These are phyloP conservation scores for Lagenidium sp. DNA, from an alignment of 352 stramenopile species.

Conservation along the genomic window DNA sequence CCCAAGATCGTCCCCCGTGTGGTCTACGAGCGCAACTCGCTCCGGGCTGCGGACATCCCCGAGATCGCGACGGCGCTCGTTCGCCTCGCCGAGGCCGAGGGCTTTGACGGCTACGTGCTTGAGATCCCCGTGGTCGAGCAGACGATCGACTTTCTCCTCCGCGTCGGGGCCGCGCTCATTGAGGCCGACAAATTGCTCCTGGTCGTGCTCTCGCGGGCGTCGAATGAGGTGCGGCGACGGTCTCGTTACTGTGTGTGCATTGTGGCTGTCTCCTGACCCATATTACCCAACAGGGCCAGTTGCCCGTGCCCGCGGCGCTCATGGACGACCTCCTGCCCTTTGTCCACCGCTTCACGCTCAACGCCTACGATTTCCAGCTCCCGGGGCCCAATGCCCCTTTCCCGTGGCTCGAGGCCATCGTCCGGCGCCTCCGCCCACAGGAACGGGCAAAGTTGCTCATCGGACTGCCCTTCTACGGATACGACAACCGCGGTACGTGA, in stretches of 20 bases:
- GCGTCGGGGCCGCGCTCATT: conserved; percentile 39
- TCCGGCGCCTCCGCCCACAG: conserved; percentile 31
- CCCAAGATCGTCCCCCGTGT: conserved; percentile 64
- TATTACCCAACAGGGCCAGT: conserved; percentile 37
- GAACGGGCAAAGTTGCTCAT: conserved; percentile 56
- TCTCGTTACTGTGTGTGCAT: too few species aligned
- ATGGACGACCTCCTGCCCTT: conserved; percentile 41
- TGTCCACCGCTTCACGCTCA: conserved; percentile 77
- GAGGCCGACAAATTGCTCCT: conserved; percentile 44
- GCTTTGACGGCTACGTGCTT: conserved; percentile 69
- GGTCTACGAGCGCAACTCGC: conserved; percentile 67
- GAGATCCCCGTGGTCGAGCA: conserved; percentile 57
- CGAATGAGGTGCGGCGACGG: conserved; percentile 20
- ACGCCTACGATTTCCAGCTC: conserved; percentile 63
- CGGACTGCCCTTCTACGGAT: conserved; percentile 74
- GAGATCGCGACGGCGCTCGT: conserved; percentile 47
- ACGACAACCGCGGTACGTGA: conserved; percentile 48
- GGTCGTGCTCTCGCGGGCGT: conserved; percentile 50
- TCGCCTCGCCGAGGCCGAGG: conserved; percentile 21
- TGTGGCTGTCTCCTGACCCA: too few species aligned
- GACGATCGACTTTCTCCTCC: conserved; percentile 53
- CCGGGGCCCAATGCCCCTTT: conserved; percentile 63
- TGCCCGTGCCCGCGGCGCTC: conserved; percentile 46
- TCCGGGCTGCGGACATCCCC: conserved; percentile 35
- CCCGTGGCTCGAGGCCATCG: conserved; percentile 49